Base-by-base conservation (phyloP, 2,329 filamentous ascomycete genomes). In the Dactylellina parvicollis region DNA sequence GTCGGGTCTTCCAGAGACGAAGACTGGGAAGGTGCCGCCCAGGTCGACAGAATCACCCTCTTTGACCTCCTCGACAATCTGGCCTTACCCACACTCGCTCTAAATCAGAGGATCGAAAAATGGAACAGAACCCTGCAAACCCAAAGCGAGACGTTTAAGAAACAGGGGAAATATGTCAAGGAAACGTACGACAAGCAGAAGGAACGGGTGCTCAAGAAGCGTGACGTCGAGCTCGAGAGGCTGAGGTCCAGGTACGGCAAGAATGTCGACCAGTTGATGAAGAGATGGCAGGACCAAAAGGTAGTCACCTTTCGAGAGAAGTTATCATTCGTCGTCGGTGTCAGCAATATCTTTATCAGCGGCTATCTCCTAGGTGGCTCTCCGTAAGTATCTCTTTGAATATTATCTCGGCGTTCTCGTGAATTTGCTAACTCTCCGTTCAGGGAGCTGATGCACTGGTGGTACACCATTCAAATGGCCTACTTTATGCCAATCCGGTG, bases 401-500 rank as follows among this genome's bases (percentile, higher is more conserved):
- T n/a, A 28, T 38, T 24, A n/a, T n/a, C n/a, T n/a, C n/a, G n/a
- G n/a, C n/a, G n/a, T 14, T 22, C 20, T 26, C 22, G 18, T 38
- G 18, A 18, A 16, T 9, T 14, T 42, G 22, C 54, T 59, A 49
- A 54, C 50, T 42, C 3, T 42, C 49, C 12, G 8, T 7, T 36
- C 44, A 72, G 66, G 30, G 7, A 55, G 26, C 3, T 88, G 80
- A 96, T 98, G 81, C 94, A 96, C 77, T 83, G 90, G 76, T 99
- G 95, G 95, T 99, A 96, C 81, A 93, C 91, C 5, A 85, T 81
- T 2, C 93, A 96, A 81, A 85, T 96, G 42, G 80, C 91, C 73
- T 98, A 97, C 82, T 98, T 97, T 81, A 96, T 98, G 94, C 95
- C 95, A 10, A 91, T 99, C 76, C 90, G 95, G 52, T 94, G 88